Evolutionary conservation across 768 basidiomycete genomes (phyloP), one percentile per base, ranked within the genome.

Genomic region (Xerocomus spinulosus): DNA sequence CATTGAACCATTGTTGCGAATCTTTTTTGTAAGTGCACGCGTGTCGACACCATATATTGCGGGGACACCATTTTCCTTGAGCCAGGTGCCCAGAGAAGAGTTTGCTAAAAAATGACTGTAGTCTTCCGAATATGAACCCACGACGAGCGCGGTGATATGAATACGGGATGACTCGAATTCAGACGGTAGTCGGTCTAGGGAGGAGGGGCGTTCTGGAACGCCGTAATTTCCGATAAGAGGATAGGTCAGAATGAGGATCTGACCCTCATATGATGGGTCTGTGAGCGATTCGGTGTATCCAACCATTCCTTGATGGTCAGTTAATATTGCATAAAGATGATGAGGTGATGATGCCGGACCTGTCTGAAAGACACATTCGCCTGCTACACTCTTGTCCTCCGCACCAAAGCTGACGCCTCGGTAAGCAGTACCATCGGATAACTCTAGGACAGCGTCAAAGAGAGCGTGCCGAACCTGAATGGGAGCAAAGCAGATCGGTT

Each of bases 341-440:
- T 44, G 23, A 49, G 18, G 20, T 50, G 42, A 52, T 48, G 43
- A 53, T 38, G 60, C 57, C 85, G 66, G 62, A 94, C 96, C 96
- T 33, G 96, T 99, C 74, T 97, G 95, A 73, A 99, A 99, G 62
- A 99, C 96, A 68, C 96, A 98, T 80, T 99, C 96, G 59, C 96
- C 96, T 15, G 95, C 79, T 26, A 95, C 77, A 62, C 90, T 93
- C 70, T 92, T 94, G 38, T 78, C 81, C 58, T 91, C 79, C 4
- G 92, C 92, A 60, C 96, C 96, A 63, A 99, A 98, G 62, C 87
- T 92, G 65, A 88, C 83, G 29, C 96, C 96, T 48, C 86, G 75
- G 60, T 82, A 90, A 1, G 87, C 85, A 46, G 90, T 81, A 3
- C 94, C 95, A 69, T 98, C 95, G 40, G 78, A 78, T 51, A 99